Evolutionary conservation across 345 rosid species (phyloP).

Genomic region (Heritiera littoralis): DNA sequence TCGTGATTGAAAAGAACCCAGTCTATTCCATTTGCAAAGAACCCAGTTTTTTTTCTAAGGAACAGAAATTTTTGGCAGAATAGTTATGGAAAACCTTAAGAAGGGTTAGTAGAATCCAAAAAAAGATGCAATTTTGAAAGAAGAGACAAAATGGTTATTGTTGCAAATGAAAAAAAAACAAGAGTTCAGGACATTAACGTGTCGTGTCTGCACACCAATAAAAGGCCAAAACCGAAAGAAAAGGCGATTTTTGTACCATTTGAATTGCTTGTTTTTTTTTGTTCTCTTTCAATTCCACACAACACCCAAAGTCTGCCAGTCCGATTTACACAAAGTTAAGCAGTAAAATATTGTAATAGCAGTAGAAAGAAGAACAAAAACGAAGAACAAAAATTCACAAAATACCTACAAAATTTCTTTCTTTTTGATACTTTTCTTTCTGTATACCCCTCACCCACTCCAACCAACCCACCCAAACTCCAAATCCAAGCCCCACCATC

Average conservation of each 20-base stretch:
- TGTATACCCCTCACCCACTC: background rate
- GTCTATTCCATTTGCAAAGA: background rate
- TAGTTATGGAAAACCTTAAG: background rate
- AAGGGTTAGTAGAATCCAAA: background rate
- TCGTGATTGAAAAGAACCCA: constrained; percentile 5
- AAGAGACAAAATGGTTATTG: background rate
- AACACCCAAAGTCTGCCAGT: background rate
- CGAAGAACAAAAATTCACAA: background rate
- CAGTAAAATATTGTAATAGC: background rate
- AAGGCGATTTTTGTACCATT: constrained; percentile 27
- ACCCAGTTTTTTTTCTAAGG: background rate
- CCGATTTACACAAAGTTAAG: background rate
- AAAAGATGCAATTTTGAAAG: background rate
- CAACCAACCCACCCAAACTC: background rate
- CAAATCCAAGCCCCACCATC: background rate
- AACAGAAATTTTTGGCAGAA: background rate
- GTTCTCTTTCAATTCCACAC: background rate
- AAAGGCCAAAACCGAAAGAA: background rate
- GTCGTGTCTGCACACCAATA: background rate
- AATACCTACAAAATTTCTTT: constrained; percentile 6
- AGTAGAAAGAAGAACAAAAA: background rate
- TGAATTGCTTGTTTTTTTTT: background rate
- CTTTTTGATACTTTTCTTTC: background rate
- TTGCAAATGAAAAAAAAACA: too few relatives aligned
- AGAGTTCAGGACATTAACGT: background rate